Base-by-base conservation (phyloP, 257 asterid genomes). In the Lithospermum erythrorhizon region DNA sequence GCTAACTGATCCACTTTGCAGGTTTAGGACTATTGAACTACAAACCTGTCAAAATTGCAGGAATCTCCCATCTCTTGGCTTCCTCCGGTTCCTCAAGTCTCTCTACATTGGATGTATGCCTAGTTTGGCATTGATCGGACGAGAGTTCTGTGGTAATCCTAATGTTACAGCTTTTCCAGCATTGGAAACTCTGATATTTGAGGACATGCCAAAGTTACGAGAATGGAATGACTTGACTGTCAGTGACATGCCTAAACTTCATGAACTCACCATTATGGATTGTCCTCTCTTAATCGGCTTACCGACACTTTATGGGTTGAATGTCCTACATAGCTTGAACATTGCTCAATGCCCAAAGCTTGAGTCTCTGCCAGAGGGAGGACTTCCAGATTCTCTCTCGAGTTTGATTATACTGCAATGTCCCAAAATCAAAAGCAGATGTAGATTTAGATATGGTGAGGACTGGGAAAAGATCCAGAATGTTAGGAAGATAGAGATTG, bases 361-460 rank as follows among this genome's bases (percentile, higher is more conserved):
- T 51, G 30, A 3, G 41, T 57, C 70, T 1, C 65, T 80, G 68
- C 79, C 81, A 2, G 55, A 55, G 13, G 63, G 63, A 59, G 79
- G 78, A 62, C 23, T 76, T 2, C 82, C 81, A 19, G 11, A 2
- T 17, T 72, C 79, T 29, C 75, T 76, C 24, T 23, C 60, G 59
- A 22, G 17, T 55, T 30, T 80, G 57, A 48, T 56, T 55, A 70
- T 80, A 37, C 47, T 74, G 63, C 77, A 70, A 17, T 35, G 82
- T 67, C 65, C 68, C 56, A 55, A 55, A 61, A 57, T 80, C 17
- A 67, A 55, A 60, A 64, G 57, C 20, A 74, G 81, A 64, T 80
- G 86, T 63, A 70, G 78, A 59, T 52, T 66, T 16, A 65, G 30
- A 45, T 75, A 74, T 65, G 80, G 80, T 41, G 78, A 72, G 62